Evolutionary conservation across 768 basidiomycete genomes (phyloP).

Genomic region (Agaricus bisporus): DNA sequence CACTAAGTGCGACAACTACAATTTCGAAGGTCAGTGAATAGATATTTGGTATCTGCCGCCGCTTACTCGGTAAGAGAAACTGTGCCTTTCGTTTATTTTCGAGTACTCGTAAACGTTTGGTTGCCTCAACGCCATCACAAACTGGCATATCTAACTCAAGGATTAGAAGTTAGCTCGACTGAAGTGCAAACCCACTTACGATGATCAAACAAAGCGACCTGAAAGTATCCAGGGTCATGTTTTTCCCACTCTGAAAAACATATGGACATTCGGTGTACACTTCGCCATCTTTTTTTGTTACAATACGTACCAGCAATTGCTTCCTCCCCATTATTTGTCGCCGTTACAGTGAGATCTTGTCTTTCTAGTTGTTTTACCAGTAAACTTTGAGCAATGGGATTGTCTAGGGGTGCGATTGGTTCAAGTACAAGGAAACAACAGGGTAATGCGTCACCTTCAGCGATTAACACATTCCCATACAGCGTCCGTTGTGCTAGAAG

Average conservation of each 20-base stretch:
- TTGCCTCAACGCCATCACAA: conserved; percentile 72
- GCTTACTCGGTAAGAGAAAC: conserved; percentile 49
- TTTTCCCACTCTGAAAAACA: conserved; percentile 54
- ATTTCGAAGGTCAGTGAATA: background rate
- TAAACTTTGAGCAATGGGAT: conserved; percentile 63
- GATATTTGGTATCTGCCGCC: conserved; percentile 10
- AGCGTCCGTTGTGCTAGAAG: conserved; percentile 46
- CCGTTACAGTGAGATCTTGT: conserved; percentile 51
- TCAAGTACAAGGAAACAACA: background rate
- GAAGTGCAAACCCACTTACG: conserved; percentile 33
- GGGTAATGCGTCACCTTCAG: conserved; percentile 45
- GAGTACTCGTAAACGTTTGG: conserved; percentile 53
- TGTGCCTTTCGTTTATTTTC: conserved; percentile 52
- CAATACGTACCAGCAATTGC: conserved; percentile 44
- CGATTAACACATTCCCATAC: conserved; percentile 63
- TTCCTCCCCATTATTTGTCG: conserved; percentile 64
- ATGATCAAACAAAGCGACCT: conserved; percentile 68
- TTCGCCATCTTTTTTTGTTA: background rate
- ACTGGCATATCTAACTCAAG: conserved; percentile 63
- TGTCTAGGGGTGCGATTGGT: conserved; percentile 36
- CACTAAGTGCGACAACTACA: conserved; percentile 65
- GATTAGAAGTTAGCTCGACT: background rate
- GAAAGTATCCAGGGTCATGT: conserved; percentile 63
- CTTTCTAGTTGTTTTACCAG: conserved; percentile 63
- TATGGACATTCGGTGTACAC: background rate